A percentile compares a stretch with the other conserved stretches of the same genome.
These are phyloP conservation scores for Phytophthora palmivora DNA, from an alignment of 352 stramenopile species.

Conservation along the genomic window DNA sequence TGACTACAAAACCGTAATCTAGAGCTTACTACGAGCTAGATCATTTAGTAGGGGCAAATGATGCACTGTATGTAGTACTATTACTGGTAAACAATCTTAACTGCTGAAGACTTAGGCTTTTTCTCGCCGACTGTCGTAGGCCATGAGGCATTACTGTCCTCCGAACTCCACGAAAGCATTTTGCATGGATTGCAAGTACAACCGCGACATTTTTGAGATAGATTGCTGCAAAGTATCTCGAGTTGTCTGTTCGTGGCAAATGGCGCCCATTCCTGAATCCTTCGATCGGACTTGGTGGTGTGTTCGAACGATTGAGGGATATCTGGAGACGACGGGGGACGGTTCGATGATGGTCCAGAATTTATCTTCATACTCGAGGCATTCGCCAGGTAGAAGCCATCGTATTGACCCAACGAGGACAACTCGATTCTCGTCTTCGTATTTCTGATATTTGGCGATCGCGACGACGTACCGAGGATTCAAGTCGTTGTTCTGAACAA, in stretches of 20 bases:
- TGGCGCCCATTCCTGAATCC: background rate
- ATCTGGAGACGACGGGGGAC: background rate
- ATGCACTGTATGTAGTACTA: too few species aligned
- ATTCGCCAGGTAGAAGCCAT: constrained; percentile 7
- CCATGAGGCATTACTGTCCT: background rate
- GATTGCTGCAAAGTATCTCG: background rate
- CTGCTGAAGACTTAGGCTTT: too few species aligned
- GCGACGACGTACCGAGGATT: background rate
- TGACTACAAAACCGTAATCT: too few species aligned
- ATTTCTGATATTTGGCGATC: background rate
- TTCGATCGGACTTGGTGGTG: background rate
- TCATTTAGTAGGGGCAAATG: too few species aligned
- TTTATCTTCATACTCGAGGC: background rate
- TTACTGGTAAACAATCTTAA: too few species aligned
- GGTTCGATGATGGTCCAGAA: background rate
- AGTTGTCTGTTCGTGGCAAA: background rate
- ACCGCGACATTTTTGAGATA: background rate
- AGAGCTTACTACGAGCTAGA: too few species aligned
- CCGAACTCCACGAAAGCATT: background rate
- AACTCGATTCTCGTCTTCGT: background rate
- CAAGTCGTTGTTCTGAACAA: background rate
- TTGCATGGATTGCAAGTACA: background rate
- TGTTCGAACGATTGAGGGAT: constrained; percentile 2
- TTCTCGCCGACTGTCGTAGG: too few species aligned
- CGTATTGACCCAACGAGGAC: background rate